Evolutionary conservation across 306 rosid genomes (phyloP).

Genomic region (Canavalia ensiformis): DNA sequence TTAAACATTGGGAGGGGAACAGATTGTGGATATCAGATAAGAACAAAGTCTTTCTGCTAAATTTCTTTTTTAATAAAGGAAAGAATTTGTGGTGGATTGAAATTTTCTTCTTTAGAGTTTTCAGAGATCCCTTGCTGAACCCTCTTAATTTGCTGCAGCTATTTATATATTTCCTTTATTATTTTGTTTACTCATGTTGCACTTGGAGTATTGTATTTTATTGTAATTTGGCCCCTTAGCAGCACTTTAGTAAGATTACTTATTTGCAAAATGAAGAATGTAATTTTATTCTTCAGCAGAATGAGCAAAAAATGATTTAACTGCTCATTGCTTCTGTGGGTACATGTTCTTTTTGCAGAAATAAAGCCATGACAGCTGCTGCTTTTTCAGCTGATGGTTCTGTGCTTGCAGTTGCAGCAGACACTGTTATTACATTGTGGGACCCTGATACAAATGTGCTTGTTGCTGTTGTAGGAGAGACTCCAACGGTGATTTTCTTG

Average conservation of each 20-base stretch:
- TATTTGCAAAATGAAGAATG: slow-evolving; percentile 15
- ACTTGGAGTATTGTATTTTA: slow-evolving; percentile 10
- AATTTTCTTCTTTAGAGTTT: background rate
- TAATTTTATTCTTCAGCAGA: background rate
- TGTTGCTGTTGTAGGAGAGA: slow-evolving; percentile 85
- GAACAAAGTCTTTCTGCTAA: background rate
- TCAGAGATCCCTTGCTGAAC: slow-evolving; percentile 11
- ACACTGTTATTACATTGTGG: slow-evolving; percentile 89
- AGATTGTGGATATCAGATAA: background rate
- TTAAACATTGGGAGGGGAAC: background rate
- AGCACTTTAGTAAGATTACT: background rate
- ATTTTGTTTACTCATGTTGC: slow-evolving; percentile 22
- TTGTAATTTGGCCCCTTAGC: background rate
- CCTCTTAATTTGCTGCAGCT: background rate
- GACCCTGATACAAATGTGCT: slow-evolving; percentile 86
- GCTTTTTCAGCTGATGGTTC: slow-evolving; percentile 95
- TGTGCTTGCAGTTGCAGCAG: slow-evolving; percentile 93
- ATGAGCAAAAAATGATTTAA: slow-evolving; percentile 22
- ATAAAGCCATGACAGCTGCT: slow-evolving; percentile 87
- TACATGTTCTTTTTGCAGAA: slow-evolving; percentile 59
- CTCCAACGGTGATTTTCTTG: slow-evolving; percentile 59
- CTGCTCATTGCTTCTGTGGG: slow-evolving; percentile 43
- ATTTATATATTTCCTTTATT: slow-evolving; percentile 24
- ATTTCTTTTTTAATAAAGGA: background rate
- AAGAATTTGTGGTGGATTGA: background rate